Conservation (phyloP, 2,329 filamentous ascomycete genomes). For the Aphanoascus verrucosus region DNA sequence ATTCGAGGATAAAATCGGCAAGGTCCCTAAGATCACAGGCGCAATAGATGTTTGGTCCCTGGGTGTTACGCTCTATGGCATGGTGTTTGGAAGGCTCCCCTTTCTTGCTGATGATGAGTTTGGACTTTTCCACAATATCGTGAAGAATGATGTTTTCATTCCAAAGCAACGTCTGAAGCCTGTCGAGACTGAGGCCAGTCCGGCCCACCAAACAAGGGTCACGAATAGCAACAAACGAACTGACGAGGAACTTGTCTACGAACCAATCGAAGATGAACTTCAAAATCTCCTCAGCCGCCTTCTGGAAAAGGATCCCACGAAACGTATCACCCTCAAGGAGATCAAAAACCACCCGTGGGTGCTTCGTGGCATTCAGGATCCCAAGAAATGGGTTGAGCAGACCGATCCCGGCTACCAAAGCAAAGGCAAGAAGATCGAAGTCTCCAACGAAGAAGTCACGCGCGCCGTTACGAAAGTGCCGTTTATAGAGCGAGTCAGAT, state of each 20-base stretch:
- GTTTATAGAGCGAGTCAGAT: slow-evolving; percentile 73
- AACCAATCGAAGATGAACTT: slow-evolving; percentile 70
- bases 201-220: slow-evolving; percentile 38
- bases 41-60: slow-evolving; percentile 97
- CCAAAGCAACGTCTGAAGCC: slow-evolving; percentile 72
- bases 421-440: slow-evolving; percentile 76
- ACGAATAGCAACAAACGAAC: slow-evolving; percentile 60
- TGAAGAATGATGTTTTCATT: slow-evolving; percentile 84
- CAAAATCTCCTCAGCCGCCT: slow-evolving; percentile 68
- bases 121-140: slow-evolving; percentile 83
- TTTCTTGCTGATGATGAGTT: slow-evolving; percentile 89
- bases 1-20: slow-evolving; percentile 44
- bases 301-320: slow-evolving; percentile 77
- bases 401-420: slow-evolving; percentile 73
- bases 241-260: slow-evolving; percentile 70
- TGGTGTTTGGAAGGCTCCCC: slow-evolving; percentile 86
- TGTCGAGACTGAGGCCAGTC: slow-evolving; percentile 41
- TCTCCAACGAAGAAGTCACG: slow-evolving; percentile 82
- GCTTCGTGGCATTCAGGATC: slow-evolving; percentile 62
- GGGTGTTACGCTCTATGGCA: slow-evolving; percentile 88
- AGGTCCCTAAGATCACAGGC: slow-evolving; percentile 63
- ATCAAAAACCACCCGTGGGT: slow-evolving; percentile 95
- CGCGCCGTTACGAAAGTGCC: slow-evolving; percentile 82
- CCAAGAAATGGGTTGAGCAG: slow-evolving; percentile 77
- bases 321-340: slow-evolving; percentile 78